Evolutionary conservation across 306 rosid species (phyloP), one percentile per base, ranked within the genome.

Genomic region (Amphicarpaea edgeworthii): DNA sequence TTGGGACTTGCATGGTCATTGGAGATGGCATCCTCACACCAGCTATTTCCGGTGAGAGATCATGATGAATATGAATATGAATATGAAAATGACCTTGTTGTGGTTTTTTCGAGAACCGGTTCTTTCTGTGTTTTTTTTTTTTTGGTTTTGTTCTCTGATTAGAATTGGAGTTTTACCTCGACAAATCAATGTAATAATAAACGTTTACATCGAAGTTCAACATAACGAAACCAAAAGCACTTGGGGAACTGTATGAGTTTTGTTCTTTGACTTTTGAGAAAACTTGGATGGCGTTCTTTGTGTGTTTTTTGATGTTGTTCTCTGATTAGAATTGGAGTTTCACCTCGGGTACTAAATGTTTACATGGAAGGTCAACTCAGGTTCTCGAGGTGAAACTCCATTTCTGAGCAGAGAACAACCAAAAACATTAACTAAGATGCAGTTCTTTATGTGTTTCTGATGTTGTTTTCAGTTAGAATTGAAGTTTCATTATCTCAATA

Each of bases 21-120:
- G 97, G 99, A 34, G 99, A 95, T 86, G 99, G 97, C 42, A 90
- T 95, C 71, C 84, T 95, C 43, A 89, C 99, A 12, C 99, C 99
- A 0, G 92, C 99, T 72, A 73, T 95, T 88, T 92, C 97, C 57
- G 97, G 99, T 95, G 50, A 59, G 40, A n/a, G n/a, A n/a, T n/a
- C n/a, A n/a, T n/a, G n/a, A n/a, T n/a, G n/a, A n/a, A n/a, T n/a
- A n/a, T n/a, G n/a, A n/a, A n/a, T n/a, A n/a, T n/a, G n/a, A n/a
- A n/a, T n/a, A n/a, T n/a, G n/a, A n/a, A n/a, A n/a, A n/a, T n/a
- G n/a, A n/a, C n/a, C n/a, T n/a, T n/a, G n/a, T n/a, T n/a, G n/a
- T n/a, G n/a, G n/a, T n/a, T n/a, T n/a, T n/a, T n/a, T n/a, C n/a
- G n/a, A n/a, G 37, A 30, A 30, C 6, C 37, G 5, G 37, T 30